Evolutionary conservation across 1,284 basidiomycete species (phyloP).

Genomic region (Mycosarcoma maydis): DNA sequence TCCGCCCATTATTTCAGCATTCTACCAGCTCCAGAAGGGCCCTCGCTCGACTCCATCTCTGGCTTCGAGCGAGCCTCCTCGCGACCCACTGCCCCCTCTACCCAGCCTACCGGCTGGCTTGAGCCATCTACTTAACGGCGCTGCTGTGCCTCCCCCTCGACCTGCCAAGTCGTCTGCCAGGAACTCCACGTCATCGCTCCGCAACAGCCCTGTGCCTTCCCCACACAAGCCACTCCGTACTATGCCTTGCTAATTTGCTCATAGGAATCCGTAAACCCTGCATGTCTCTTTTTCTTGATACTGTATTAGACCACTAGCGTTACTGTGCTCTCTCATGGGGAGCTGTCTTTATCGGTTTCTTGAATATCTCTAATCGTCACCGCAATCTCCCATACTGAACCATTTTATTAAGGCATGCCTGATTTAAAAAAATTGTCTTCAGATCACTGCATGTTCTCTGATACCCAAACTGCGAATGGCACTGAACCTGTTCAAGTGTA

Average conservation of each 20-base stretch:
- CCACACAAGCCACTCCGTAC: slow-evolving; percentile 15
- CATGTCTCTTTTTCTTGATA: background rate
- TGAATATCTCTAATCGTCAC: no score
- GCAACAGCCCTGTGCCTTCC: slow-evolving; percentile 18
- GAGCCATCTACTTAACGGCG: background rate
- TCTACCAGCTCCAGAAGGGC: slow-evolving; percentile 14
- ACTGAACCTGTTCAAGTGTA: no score
- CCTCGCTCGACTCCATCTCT: slow-evolving; percentile 21
- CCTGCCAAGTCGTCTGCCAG: slow-evolving; percentile 17
- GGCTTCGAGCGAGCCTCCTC: slow-evolving; percentile 17
- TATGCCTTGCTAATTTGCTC: slow-evolving; percentile 30
- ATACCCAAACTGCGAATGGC: no score
- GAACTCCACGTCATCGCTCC: slow-evolving; percentile 12
- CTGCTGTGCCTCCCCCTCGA: slow-evolving; percentile 8
- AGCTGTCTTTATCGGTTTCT: no score
- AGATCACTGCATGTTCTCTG: no score
- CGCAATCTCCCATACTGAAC: no score
- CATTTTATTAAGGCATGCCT: no score
- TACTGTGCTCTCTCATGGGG: no score
- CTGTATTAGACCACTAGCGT: no score
- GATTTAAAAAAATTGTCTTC: no score
- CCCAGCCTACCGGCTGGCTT: slow-evolving; percentile 17
- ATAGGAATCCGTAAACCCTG: no score
- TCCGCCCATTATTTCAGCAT: background rate
- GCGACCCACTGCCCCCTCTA: slow-evolving; percentile 21